Evolutionary conservation across 176 grass and related monocot genomes (phyloP), one percentile per base, ranked within the genome.

Genomic region (Phoenix dactylifera): DNA sequence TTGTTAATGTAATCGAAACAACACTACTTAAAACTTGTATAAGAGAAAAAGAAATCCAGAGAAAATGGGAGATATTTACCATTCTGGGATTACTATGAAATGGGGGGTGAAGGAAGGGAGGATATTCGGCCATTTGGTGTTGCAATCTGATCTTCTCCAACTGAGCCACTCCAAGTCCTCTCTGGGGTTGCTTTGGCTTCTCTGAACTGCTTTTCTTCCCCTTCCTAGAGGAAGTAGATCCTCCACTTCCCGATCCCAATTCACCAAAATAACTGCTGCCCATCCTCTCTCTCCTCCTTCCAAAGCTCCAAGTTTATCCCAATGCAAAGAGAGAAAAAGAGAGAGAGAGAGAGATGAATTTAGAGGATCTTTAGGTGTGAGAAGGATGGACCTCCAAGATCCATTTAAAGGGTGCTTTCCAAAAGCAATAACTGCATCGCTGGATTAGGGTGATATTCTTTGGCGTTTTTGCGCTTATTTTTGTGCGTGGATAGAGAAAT

Each of bases 141-240:
- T 59, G 23, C 22, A 59, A 15, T 24, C 57, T 59, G 16, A 59
- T 59, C 57, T 59, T 59, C 26, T 59, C 57, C 5, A 59, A 17
- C 24, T 59, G 20, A 16, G 57, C 57, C 24, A 59, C 57, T 29
- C 57, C 57, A 26, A 59, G 57, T 26, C 57, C 57, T 59, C 57
- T 59, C 15, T 26, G 57, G 24, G 57, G 57, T 59, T 59, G 57
- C 22, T 59, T 59, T 29, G 57, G 57, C 15, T 59, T 59, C 24
- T 59, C 57, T 15, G 26, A 26, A 0, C 4, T 16, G 24, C 14
- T 6, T 24, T 59, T 59, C 24, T 59, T 59, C 23, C 57, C 57
- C 57, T 26, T 59, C 7, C 57, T 15, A 28, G 57, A 59, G 10
- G 57, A 59, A 22, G 15, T 15, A 28, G 57, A 59, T 26, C 57